Conservation (phyloP, 768 basidiomycete species). For the Imleria badia region DNA sequence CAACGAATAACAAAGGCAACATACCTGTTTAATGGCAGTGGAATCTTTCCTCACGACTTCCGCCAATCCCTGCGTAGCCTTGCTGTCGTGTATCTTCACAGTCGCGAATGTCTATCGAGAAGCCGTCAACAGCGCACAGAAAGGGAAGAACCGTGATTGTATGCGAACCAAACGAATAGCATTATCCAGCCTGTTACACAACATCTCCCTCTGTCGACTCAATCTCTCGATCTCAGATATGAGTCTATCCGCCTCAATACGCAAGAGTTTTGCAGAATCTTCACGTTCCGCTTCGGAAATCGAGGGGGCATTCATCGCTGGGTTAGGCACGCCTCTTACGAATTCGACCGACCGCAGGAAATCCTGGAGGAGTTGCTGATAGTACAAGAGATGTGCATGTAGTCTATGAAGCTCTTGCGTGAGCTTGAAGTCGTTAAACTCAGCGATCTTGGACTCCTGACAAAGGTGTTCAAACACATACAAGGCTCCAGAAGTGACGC, state of each 20-base stretch:
- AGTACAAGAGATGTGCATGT: constrained; percentile 55
- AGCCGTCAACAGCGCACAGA: neutral
- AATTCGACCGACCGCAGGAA: constrained; percentile 54
- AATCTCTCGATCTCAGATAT: constrained; percentile 50
- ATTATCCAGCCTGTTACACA: constrained; percentile 24
- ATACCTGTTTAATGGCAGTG: constrained; percentile 21
- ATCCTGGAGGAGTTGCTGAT: constrained; percentile 52
- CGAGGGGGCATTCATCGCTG: constrained; percentile 37
- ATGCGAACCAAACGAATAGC: constrained; percentile 25
- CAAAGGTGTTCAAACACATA: neutral
- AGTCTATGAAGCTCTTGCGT: constrained; percentile 55
- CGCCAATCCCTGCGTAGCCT: constrained; percentile 2
- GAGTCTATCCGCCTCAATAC: constrained; percentile 46
- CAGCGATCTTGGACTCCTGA: constrained; percentile 48
- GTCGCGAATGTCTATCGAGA: constrained; percentile 49
- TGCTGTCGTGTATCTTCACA: constrained; percentile 51
- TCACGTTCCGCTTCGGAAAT: constrained; percentile 19
- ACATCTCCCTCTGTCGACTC: constrained; percentile 28
- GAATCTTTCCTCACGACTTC: constrained; percentile 4
- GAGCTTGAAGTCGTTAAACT: constrained; percentile 42
- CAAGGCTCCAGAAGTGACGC: neutral
- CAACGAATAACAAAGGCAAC: neutral
- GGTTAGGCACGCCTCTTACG: constrained; percentile 49
- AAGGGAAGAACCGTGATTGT: neutral
- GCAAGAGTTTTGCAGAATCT: constrained; percentile 27